Conservation (phyloP, 805 yeast species). For the Kodamaea lidongshanica region DNA sequence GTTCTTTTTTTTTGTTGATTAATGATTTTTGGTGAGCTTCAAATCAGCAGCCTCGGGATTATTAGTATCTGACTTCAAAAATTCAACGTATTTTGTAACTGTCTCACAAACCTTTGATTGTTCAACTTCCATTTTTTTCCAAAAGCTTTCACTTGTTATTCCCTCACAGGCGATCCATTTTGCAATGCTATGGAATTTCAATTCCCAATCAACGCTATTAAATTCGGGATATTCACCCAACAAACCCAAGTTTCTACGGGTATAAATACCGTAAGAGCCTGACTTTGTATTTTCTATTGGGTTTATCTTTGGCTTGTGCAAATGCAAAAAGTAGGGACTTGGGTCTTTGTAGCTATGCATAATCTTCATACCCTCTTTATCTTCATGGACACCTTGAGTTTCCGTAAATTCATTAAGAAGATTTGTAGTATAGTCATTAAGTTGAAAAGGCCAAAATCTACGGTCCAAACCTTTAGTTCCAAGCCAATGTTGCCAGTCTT, state of each 20-base stretch:
- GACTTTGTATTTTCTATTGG: constrained; percentile 13
- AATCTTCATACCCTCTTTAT: constrained; percentile 3
- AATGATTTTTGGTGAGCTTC: too few species aligned
- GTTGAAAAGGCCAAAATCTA: constrained; percentile 15
- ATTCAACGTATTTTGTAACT: constrained; percentile 18
- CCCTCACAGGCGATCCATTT: constrained; percentile 22
- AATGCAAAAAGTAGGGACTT: constrained; percentile 16
- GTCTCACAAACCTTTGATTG: constrained; percentile 17
- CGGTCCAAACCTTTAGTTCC: constrained; percentile 12
- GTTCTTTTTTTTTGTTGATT: too few species aligned
- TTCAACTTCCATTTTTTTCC: constrained; percentile 13
- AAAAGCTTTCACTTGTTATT: constrained; percentile 15
- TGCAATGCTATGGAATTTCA: constrained; percentile 17
- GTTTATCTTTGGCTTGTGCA: constrained; percentile 18
- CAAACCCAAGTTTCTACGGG: constrained; percentile 16
- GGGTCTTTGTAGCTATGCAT: constrained; percentile 10
- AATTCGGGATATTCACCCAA: constrained; percentile 14
- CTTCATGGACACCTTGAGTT: too few species aligned
- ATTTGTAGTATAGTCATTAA: constrained; percentile 10
- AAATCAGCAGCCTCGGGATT: constrained; percentile 9
- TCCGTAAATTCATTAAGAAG: constrained; percentile 13
- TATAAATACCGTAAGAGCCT: constrained; percentile 9
- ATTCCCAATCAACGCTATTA: constrained; percentile 21
- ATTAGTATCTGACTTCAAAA: constrained; percentile 17
- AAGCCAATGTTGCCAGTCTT: constrained; percentile 27